Evolutionary conservation across 805 yeast species (phyloP), one percentile per base, ranked within the genome.

Genomic region (Candida parachauliodes): DNA sequence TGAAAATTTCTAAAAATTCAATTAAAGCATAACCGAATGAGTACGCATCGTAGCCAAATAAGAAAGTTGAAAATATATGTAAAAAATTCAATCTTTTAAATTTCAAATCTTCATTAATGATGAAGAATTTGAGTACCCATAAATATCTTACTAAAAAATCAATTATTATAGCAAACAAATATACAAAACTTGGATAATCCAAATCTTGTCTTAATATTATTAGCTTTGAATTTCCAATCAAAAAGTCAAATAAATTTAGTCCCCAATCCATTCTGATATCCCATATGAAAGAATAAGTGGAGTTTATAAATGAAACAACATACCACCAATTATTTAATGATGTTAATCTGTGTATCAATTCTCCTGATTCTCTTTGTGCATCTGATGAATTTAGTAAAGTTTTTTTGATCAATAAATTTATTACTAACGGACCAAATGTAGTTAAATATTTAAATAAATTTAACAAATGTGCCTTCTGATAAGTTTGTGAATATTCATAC

Each of bases 231-330:
- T 41, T 33, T 4, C 20, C 16, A 26, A 57, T 51, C 11, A 61
- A 26, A 3, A 42, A 44, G 31, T 66, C 68, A 49, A 83, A 67
- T 7, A 83, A 50, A 8, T 74, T 72, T 34, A 88, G 68, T 30
- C 79, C 78, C 98, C 98, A 93, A 63, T 93, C 99, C 72, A 78
- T 77, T 35, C 74, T 73, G 9, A 91, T 59, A 58, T 93, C 99
- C 99, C 99, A 93, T 39, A 77, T 63, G 43, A 87, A 84, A 11
- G 95, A 75, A 57, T 84, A 93, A 0, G 77, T 50, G 0, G 98
- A 83, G 54, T 85, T 88, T 28, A 84, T 50, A 1, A 81, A 51
- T 3, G 70, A 61, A 4, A 59, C 51, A 2, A 68, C 28, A 38
- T 66, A 68, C 81, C 80, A 76, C 50, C 65, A 54, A 2, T 47